Percentiles rank a stretch among this genome's conserved stretches.
phyloP scores from a whole-genome alignment of 495 filamentous ascomycete genomes.

The Trichocladium uniseriatum region DNA sequence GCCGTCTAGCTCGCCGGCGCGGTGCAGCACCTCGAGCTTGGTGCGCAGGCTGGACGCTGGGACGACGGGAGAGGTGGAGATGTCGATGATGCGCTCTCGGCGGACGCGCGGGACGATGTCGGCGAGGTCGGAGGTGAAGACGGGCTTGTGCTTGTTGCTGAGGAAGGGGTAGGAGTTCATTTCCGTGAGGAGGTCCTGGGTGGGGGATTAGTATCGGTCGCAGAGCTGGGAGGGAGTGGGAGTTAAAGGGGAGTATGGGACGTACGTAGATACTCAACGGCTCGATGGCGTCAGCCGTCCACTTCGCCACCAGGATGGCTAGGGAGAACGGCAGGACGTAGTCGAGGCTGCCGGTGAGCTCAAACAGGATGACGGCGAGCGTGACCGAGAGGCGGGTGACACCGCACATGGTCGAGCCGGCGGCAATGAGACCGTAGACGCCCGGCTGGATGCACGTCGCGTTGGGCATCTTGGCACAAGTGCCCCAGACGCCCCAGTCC shows the following conservation, averaged over 20 bases:
- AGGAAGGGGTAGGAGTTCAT: constrained; percentile 97
- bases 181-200: constrained; percentile 85
- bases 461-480: constrained; percentile 57
- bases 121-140: constrained; percentile 74
- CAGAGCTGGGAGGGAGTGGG: too few relatives aligned
- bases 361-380: constrained; percentile 89
- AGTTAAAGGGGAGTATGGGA: too few relatives aligned
- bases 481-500: constrained; percentile 58
- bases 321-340: constrained; percentile 94
- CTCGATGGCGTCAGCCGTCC: constrained; percentile 94
- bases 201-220: too few relatives aligned
- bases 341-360: constrained; percentile 86
- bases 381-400: constrained; percentile 92
- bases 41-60: constrained; percentile 61
- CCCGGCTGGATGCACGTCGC: constrained; percentile 87
- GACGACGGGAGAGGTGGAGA: constrained; percentile 67
- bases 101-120: constrained; percentile 75
- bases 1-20: constrained; percentile 82
- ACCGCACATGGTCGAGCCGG: constrained; percentile 95
- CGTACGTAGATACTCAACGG: constrained; percentile 92
- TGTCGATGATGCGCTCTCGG: constrained; percentile 74
- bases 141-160: constrained; percentile 83
- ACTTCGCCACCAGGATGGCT: constrained; percentile 87
- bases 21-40: constrained; percentile 73
- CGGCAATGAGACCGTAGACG: constrained; percentile 90